Base-by-base conservation (phyloP, 139 green algal species). In the Bryopsis sp. region DNA sequence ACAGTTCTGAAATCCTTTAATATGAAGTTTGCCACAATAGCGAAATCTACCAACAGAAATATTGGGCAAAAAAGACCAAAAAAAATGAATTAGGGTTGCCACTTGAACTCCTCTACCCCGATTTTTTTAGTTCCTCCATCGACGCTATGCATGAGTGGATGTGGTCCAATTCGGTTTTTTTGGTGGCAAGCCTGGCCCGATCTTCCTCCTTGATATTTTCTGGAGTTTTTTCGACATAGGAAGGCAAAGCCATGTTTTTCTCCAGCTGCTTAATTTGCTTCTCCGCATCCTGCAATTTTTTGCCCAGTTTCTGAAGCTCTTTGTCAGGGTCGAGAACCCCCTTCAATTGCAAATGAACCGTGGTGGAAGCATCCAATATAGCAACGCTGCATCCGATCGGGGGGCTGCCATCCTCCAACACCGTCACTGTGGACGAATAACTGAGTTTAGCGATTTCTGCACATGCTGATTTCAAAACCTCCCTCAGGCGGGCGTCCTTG, bases 291-390 rank as follows among this genome's bases (percentile, higher is more conserved):
- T 71, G 34, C 63, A 84, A 47, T 78, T 95, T 89, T 78, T 96
- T 96, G 64, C 84, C 61, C 57, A 98, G 86, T 81, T 95, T 96
- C 32, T 79, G 79, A 2, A 95, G 69, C 84, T 98, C 94, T 70
- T 89, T 81, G 11, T 71, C 74, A 0, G 90, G 85, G 70, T 99
- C 93, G 69, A 99, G 74, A 32, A 97, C 75, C 71, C 92, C 94
- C 47, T 74, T 80, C 33, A 91, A 67, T 39, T 90, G 50, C 68
- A 95, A 71, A 79, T 89, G 73, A 32, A 87, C 72, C 1, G 76
- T 87, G 2, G 85, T 85, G 22, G 68, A 34, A 31, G 95, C 88
- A 74, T 97, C 85, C 31, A 97, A 82, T 19, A 97, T 84, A 0
- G 74, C 74, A 38, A 95, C 84, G 31, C 81, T 87, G 72, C 89